Percentiles rank a stretch among this genome's conserved stretches.
Conservation (phyloP, 192 early-diverging fungal species). For the Backusella australiensis region DNA sequence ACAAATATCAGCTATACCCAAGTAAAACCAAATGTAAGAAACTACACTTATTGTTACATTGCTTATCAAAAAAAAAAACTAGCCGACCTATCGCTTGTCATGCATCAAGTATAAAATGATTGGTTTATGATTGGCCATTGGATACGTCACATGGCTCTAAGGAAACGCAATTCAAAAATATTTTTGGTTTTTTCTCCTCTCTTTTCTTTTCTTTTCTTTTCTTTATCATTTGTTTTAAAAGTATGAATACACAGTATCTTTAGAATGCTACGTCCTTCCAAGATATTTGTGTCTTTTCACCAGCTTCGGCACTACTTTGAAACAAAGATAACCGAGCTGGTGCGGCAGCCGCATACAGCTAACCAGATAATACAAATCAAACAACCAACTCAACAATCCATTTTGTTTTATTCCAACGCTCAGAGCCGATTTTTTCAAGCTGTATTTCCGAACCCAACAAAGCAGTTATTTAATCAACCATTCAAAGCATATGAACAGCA, state of each 20-base stretch:
- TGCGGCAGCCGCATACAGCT: not conserved
- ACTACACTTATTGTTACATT: not conserved
- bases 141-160: not conserved
- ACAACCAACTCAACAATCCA: not conserved
- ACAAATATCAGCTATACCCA: not conserved
- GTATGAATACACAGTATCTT: not conserved
- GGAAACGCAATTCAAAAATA: not conserved
- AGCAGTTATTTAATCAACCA: not conserved
- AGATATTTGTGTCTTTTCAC: constrained; percentile 27
- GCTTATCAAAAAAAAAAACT: not conserved
- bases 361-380: not conserved
- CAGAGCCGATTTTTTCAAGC: not conserved
- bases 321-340: constrained; percentile 19
- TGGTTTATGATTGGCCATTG: constrained; percentile 1
- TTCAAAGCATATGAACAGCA: constrained; percentile 2
- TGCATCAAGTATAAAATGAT: constrained; percentile 1
- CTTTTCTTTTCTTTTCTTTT: not conserved
- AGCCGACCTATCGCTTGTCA: not conserved
- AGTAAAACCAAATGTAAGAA: not conserved
- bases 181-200: not conserved
- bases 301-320: constrained; percentile 29
- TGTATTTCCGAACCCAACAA: not conserved
- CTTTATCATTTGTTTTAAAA: constrained; percentile 2
- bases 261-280: constrained; percentile 22
- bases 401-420: not conserved